Evolutionary conservation across 1,284 basidiomycete genomes (phyloP), one percentile per base, ranked within the genome.

Genomic region (Ganoderma resinaceum): DNA sequence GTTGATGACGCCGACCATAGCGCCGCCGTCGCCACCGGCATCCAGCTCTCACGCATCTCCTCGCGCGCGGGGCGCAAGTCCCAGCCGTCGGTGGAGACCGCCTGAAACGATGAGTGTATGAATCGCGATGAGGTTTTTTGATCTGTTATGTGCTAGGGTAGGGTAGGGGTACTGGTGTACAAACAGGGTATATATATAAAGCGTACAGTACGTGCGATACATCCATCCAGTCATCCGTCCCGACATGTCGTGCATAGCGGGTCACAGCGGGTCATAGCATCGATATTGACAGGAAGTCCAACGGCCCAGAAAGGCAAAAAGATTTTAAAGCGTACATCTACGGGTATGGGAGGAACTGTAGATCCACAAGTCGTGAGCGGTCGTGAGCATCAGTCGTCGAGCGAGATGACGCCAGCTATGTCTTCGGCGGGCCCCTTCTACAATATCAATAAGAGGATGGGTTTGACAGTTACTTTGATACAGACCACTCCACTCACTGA

Each of bases 1-100:
- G n/a, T 66, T 2, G 64, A 63, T 35, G 52, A 55, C 31, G 43
- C 43, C 18, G 61, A 62, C 61, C n/a, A 49, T 37, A 23, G 37
- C 35, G 33, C 2, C 26, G 61, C 31, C 11, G 23, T 63, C 16
- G 61, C 61, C 5, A 63, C 64, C 16, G 64, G 68, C 6, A 61
- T 69, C 18, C 64, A 66, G 33, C 64, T 69, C 37, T 69, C 68
- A 23, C 68, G 64, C 49, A 43, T 63, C 23, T 63, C 67, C 26
- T 63, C 53, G 14, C 66, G 66, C 18, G 55, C 18, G 20, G 57
- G 23, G n/a, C 40, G 31, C 31, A 67, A 63, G 62, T 58, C 33
- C 11, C 61, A 63, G 31, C 23, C 55, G 20, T 26, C 55, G 33
- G 18, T 20, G 9, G 66, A 59, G 14, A 55, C 38, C 5, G 52